Percentiles rank a stretch among this genome's conserved stretches.
Evolutionary conservation across 352 stramenopile species (phyloP).

Genomic region (Pythium periplocum): DNA sequence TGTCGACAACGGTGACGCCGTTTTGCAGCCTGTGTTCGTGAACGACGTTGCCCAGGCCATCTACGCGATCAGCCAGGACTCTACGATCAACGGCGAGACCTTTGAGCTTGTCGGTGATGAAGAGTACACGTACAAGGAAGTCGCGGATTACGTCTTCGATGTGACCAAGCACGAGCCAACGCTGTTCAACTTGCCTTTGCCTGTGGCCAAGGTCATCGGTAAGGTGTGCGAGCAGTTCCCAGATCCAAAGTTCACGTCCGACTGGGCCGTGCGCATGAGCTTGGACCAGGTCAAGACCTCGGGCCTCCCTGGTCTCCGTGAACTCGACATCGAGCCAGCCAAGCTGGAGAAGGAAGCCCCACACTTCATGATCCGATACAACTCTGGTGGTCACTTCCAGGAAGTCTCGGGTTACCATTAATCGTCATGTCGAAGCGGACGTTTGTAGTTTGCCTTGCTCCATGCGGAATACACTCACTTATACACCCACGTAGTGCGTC

Average conservation of each 20-base stretch:
- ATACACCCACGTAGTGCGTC: no score
- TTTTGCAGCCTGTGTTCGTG: slow-evolving; percentile 92
- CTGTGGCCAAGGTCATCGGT: slow-evolving; percentile 70
- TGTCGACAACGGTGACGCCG: slow-evolving; percentile 90
- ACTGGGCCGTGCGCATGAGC: slow-evolving; percentile 71
- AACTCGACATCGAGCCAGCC: slow-evolving; percentile 83
- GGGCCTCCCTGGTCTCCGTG: slow-evolving; percentile 63
- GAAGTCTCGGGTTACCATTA: slow-evolving; percentile 87
- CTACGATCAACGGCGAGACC: slow-evolving; percentile 87
- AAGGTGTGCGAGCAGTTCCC: slow-evolving; percentile 81
- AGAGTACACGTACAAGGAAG: slow-evolving; percentile 95
- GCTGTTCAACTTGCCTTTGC: slow-evolving; percentile 79
- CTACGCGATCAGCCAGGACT: slow-evolving; percentile 75
- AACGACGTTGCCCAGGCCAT: slow-evolving; percentile 79
- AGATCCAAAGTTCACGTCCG: slow-evolving; percentile 74
- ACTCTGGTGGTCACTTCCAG: slow-evolving; percentile 93
- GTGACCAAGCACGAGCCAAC: slow-evolving; percentile 70
- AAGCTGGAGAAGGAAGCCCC: slow-evolving; percentile 95
- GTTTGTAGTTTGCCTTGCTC: no score
- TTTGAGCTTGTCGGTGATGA: slow-evolving; percentile 96
- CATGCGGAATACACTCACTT: no score
- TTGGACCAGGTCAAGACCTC: slow-evolving; percentile 84
- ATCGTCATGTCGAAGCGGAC: neutral
- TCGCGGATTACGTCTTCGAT: slow-evolving; percentile 96
- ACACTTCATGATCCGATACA: slow-evolving; percentile 94